Conservation (phyloP, 2,329 filamentous ascomycete genomes). For the Fusarium austroafricanum region DNA sequence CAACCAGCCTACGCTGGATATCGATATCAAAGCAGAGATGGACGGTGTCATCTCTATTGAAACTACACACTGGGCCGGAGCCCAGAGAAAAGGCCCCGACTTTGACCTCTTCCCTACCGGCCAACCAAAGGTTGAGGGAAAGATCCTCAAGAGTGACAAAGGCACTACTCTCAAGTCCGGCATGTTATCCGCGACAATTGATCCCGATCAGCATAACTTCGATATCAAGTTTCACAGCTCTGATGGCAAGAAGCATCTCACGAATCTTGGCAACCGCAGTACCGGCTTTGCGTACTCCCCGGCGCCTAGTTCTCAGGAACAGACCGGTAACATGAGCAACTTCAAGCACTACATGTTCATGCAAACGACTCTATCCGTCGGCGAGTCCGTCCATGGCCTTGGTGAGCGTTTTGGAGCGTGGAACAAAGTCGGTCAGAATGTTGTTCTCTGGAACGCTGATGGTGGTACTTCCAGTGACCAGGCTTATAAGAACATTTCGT, state of each 20-base stretch:
- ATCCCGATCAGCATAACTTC: constrained; percentile 52
- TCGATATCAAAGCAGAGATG: constrained; percentile 52
- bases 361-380: constrained; percentile 65
- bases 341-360: constrained; percentile 68
- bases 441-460: constrained; percentile 73
- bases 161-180: constrained; percentile 53
- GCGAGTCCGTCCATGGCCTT: constrained; percentile 78
- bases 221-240: constrained; percentile 54
- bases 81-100: constrained; percentile 52
- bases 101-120: constrained; percentile 55
- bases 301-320: constrained; percentile 50
- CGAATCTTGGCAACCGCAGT: constrained; percentile 54
- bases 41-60: constrained; percentile 56
- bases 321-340: constrained; percentile 53
- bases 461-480: constrained; percentile 76
- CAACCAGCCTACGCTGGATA: constrained; percentile 65
- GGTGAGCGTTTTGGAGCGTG: constrained; percentile 82
- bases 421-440: constrained; percentile 78
- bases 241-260: constrained; percentile 52
- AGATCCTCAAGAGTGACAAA: constrained; percentile 48
- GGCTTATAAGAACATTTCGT: constrained; percentile 78
- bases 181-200: constrained; percentile 51
- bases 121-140: constrained; percentile 46
- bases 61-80: constrained; percentile 55
- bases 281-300: constrained; percentile 54